Evolutionary conservation across 495 filamentous ascomycete species (phyloP).

Genomic region (Talaromyces borbonicus): DNA sequence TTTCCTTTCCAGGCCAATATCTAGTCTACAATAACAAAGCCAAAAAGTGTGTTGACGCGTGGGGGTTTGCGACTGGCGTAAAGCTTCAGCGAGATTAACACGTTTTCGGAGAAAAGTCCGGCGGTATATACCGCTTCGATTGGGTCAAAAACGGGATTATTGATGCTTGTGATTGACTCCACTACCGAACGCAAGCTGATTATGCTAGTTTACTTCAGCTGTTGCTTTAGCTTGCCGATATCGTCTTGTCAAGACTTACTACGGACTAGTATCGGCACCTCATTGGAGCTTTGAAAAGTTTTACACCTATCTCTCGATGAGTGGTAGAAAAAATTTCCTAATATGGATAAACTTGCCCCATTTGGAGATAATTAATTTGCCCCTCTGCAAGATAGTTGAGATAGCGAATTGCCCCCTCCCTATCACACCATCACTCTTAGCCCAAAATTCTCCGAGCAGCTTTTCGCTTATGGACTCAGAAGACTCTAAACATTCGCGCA

Average conservation of each 20-base stretch:
- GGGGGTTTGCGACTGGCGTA: not conserved
- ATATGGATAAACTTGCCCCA: not conserved
- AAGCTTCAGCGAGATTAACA: not conserved
- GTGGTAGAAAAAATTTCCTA: not conserved
- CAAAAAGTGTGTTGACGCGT: too few species aligned
- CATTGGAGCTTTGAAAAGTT: not conserved
- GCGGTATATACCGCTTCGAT: not conserved
- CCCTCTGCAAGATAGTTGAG: not conserved
- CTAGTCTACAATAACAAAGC: not conserved
- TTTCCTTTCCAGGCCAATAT: conserved; percentile 1
- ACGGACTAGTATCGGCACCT: too few species aligned
- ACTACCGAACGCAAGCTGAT: not conserved
- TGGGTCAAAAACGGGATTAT: not conserved
- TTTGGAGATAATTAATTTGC: not conserved
- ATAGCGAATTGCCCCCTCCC: not conserved
- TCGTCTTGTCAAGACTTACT: not conserved
- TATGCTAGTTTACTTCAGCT: not conserved
- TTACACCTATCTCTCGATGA: not conserved
- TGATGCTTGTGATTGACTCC: not conserved
- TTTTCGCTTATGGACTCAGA: not conserved
- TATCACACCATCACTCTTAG: not conserved
- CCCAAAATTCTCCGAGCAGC: not conserved
- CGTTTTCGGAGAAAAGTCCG: not conserved
- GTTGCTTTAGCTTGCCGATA: not conserved
- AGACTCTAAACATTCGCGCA: not conserved